phyloP scores from a whole-genome alignment of 2,329 filamentous ascomycete species.

The Microsporum canis region DNA sequence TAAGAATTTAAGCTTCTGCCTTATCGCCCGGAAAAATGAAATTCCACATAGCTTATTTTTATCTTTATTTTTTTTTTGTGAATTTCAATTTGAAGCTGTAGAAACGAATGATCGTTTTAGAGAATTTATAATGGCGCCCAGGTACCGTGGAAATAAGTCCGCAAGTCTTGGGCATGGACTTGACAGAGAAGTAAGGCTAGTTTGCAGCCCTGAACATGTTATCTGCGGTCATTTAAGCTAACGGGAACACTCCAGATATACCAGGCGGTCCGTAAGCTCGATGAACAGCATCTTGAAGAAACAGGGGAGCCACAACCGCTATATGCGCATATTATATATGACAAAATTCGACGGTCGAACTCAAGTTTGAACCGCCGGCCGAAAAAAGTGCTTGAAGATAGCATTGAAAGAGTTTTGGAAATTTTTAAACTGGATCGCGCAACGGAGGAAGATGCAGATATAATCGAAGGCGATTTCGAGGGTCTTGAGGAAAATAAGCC shows the following conservation, averaged over 20 bases:
- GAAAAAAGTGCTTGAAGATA: slow-evolving; percentile 70
- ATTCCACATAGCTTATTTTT: neutral
- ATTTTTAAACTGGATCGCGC: slow-evolving; percentile 56
- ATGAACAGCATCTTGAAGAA: slow-evolving; percentile 52
- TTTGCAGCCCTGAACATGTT: neutral
- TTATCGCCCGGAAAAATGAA: neutral
- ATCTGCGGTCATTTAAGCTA: neutral
- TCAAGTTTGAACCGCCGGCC: slow-evolving; percentile 73
- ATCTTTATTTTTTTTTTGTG: neutral
- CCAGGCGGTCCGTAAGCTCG: slow-evolving; percentile 64
- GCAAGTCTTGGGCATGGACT: slow-evolving; percentile 44
- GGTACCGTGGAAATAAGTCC: slow-evolving; percentile 30
- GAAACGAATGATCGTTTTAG: neutral
- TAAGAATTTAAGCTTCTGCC: neutral
- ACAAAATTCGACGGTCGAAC: slow-evolving; percentile 72
- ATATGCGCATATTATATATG: slow-evolving; percentile 56
- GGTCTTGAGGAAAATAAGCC: slow-evolving; percentile 33
- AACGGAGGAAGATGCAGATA: slow-evolving; percentile 43
- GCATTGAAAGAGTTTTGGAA: slow-evolving; percentile 69
- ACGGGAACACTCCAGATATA: slow-evolving; percentile 46
- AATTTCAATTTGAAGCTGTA: neutral
- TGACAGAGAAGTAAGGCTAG: slow-evolving; percentile 48
- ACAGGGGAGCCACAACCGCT: slow-evolving; percentile 38
- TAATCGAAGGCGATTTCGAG: slow-evolving; percentile 41
- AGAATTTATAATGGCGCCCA: slow-evolving; percentile 25